Conservation (phyloP, 768 basidiomycete genomes). For the Lentinula boryana region DNA sequence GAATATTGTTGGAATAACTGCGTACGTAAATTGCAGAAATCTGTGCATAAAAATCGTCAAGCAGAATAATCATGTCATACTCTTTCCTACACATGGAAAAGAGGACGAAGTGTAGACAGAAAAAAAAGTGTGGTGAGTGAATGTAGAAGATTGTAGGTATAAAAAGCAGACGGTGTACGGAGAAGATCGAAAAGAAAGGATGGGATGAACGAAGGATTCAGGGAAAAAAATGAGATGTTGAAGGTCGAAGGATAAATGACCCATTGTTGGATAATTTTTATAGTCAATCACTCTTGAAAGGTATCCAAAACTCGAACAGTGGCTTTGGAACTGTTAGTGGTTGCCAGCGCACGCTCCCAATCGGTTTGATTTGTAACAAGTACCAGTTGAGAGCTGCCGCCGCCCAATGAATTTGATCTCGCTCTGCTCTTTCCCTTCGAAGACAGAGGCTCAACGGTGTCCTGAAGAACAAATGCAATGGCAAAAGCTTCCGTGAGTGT, state of each 20-base stretch:
- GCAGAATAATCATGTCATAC: not conserved
- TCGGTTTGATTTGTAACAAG: conserved; percentile 51
- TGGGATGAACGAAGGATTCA: not conserved
- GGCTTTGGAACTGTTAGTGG: conserved; percentile 45
- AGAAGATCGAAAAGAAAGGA: not conserved
- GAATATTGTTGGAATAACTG: no score
- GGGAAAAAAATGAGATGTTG: not conserved
- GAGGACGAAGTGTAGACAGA: not conserved
- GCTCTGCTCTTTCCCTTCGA: conserved; percentile 11
- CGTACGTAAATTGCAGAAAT: no score
- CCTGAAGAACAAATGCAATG: conserved; percentile 45
- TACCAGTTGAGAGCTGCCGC: conserved; percentile 31
- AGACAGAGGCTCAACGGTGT: conserved; percentile 10
- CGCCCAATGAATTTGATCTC: conserved; percentile 27
- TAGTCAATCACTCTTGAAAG: not conserved
- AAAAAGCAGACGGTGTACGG: no score
- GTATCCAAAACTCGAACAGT: conserved; percentile 49
- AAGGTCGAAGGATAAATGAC: not conserved
- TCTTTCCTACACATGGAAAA: not conserved
- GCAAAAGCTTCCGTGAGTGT: conserved; percentile 49
- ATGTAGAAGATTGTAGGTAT: not conserved
- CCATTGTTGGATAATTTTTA: not conserved
- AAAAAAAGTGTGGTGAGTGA: not conserved
- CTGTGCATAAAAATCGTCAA: not conserved
- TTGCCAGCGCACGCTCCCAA: conserved; percentile 47